A percentile compares a stretch with the other conserved stretches of the same genome.
Evolutionary conservation across 371 early-diverging fungal genomes (phyloP).

Genomic region (Ecytonucleospora hepatopenaei): DNA sequence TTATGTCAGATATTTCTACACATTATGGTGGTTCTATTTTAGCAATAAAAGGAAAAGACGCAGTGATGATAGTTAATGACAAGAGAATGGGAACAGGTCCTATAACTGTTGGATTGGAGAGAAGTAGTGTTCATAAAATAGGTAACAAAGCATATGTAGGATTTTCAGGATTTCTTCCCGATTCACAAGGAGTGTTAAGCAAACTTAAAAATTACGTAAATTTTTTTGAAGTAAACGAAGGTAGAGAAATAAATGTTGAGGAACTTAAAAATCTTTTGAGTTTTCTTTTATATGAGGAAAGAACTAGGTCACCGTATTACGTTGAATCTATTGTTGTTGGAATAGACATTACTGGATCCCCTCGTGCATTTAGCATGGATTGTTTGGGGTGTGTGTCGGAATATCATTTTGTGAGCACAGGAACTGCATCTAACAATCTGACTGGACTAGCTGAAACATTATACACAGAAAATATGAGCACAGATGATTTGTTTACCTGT

Average conservation of each 20-base stretch:
- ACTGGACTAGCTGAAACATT: conserved; percentile 92
- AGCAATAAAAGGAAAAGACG: conserved; percentile 92
- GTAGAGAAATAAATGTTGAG: conserved; percentile 82
- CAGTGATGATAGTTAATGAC: conserved; percentile 91
- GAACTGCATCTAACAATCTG: conserved; percentile 75
- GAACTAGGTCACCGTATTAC: conserved; percentile 84
- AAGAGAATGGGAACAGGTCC: conserved; percentile 69
- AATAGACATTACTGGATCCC: conserved; percentile 63
- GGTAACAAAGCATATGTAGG: conserved; percentile 75
- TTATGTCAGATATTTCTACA: conserved; percentile 50
- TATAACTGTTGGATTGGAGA: conserved; percentile 77
- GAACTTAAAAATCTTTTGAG: conserved; percentile 82
- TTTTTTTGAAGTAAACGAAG: conserved; percentile 86
- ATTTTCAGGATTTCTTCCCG: conserved; percentile 84
- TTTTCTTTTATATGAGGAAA: conserved; percentile 80
- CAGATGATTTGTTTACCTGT: conserved; percentile 90
- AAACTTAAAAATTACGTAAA: conserved; percentile 80
- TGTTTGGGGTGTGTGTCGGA: conserved; percentile 85
- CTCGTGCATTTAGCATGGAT: conserved; percentile 87
- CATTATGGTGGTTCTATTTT: conserved; percentile 66
- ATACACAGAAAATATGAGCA: conserved; percentile 85
- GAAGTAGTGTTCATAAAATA: conserved; percentile 76
- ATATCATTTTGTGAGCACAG: conserved; percentile 84
- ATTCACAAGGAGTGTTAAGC: conserved; percentile 74
- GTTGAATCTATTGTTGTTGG: conserved; percentile 87